A percentile compares a stretch with the other conserved stretches of the same genome.
Evolutionary conservation across 805 yeast species (phyloP).

Genomic region (Citeromyces matritensis): DNA sequence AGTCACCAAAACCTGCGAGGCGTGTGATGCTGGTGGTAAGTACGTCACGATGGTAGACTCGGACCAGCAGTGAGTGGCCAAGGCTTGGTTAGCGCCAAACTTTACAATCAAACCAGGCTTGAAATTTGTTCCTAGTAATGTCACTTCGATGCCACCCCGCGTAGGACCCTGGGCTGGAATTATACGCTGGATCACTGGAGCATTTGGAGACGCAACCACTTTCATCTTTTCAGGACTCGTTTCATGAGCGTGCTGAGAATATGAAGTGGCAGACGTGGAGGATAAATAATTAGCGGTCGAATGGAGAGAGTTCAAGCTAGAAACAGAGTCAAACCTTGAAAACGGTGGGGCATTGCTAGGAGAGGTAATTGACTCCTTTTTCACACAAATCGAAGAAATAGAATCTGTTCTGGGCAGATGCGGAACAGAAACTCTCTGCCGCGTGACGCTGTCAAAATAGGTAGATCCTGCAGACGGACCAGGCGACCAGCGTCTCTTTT

Average conservation of each 20-base stretch:
- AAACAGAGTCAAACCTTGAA: slow-evolving; percentile 10
- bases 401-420: slow-evolving; percentile 8
- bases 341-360: slow-evolving; percentile 5
- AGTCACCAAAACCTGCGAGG: slow-evolving; percentile 90
- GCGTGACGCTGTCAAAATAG: slow-evolving; percentile 10
- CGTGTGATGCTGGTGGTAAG: slow-evolving; percentile 77
- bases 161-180: slow-evolving; percentile 95
- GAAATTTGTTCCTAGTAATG: slow-evolving; percentile 78
- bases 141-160: slow-evolving; percentile 92
- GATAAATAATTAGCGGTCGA: slow-evolving; percentile 9
- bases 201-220: not conserved
- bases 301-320: slow-evolving; percentile 10
- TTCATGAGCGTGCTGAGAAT: not conserved
- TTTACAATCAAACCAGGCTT: slow-evolving; percentile 69
- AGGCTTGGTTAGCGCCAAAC: slow-evolving; percentile 70
- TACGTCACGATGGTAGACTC: slow-evolving; percentile 87
- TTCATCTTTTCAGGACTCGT: not conserved
- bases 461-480: slow-evolving; percentile 7
- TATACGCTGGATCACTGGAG: slow-evolving; percentile 65
- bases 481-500: slow-evolving; percentile 17
- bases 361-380: slow-evolving; percentile 14
- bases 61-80: slow-evolving; percentile 93
- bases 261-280: slow-evolving; percentile 3
- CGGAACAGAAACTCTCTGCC: slow-evolving; percentile 3
- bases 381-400: slow-evolving; percentile 5